These are phyloP conservation scores for Pseudocercospora cruenta DNA, from an alignment of 2,329 filamentous ascomycete species.

Conservation along the genomic window DNA sequence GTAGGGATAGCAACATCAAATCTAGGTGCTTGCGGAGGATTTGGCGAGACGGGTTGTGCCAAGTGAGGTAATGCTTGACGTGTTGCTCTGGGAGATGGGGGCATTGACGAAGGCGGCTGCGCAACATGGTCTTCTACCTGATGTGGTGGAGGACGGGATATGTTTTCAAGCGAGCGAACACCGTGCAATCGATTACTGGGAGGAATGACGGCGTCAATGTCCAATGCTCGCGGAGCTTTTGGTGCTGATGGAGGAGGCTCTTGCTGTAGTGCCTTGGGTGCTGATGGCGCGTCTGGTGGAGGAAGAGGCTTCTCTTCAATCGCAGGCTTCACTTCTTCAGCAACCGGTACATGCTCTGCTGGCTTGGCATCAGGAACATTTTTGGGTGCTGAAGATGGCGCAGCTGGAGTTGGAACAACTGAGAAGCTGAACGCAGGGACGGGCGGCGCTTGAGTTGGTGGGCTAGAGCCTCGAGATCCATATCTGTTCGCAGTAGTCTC, in stretches of 20 bases:
- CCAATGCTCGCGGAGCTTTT: conserved; percentile 38
- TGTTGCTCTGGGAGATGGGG: conserved; percentile 28
- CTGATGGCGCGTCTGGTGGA: conserved; percentile 42
- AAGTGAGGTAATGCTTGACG: conserved; percentile 28
- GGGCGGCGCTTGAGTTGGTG: conserved; percentile 57
- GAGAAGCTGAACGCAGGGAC: conserved; percentile 57
- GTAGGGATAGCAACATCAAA: conserved; percentile 36
- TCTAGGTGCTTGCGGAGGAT: conserved; percentile 26
- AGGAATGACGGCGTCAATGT: conserved; percentile 27
- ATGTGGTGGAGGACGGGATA: conserved; percentile 24
- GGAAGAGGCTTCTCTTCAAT: conserved; percentile 26
- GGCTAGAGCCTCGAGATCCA: conserved; percentile 52
- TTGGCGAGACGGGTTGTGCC: conserved; percentile 32
- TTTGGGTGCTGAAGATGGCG: conserved; percentile 31
- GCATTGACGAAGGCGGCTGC: conserved; percentile 19
- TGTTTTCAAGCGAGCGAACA: conserved; percentile 35
- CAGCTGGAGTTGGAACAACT: conserved; percentile 34
- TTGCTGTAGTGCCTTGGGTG: conserved; percentile 35
- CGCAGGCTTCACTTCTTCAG: conserved; percentile 15
- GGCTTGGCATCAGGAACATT: conserved; percentile 24
- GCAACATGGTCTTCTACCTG: conserved; percentile 5
- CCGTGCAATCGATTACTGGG: conserved; percentile 35
- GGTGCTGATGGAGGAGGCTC: conserved; percentile 37
- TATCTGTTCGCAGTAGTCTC: conserved; percentile 53
- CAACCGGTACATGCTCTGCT: conserved; percentile 1